Percentiles rank a stretch among this genome's conserved stretches.
phyloP scores from a whole-genome alignment of 805 yeast species.

The Yarrowia sp. region DNA sequence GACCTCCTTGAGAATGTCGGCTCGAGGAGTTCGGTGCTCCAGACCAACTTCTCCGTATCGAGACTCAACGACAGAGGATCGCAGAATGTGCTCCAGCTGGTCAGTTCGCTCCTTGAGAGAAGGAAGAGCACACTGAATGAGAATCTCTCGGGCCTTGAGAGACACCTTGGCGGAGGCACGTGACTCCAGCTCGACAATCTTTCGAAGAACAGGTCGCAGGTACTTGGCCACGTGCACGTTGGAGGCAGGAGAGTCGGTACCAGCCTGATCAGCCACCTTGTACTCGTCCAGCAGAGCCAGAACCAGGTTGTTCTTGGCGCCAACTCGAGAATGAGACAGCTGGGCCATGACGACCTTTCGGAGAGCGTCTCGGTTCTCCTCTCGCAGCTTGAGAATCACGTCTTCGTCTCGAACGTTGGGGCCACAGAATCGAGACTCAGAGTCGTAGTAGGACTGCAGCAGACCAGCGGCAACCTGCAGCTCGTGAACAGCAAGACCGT shows the following conservation, averaged over 20 bases:
- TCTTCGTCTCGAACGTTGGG: slow-evolving; percentile 80
- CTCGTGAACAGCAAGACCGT: slow-evolving; percentile 84
- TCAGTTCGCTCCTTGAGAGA: slow-evolving; percentile 94
- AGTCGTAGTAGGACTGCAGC: slow-evolving; percentile 67
- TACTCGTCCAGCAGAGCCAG: slow-evolving; percentile 81
- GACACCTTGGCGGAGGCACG: slow-evolving; percentile 92
- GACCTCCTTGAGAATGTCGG: slow-evolving; percentile 79
- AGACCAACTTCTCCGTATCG: slow-evolving; percentile 81
- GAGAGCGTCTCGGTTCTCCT: slow-evolving; percentile 75
- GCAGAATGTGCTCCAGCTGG: slow-evolving; percentile 92
- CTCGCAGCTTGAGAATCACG: slow-evolving; percentile 82
- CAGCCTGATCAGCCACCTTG: slow-evolving; percentile 41
- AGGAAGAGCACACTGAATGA: slow-evolving; percentile 95
- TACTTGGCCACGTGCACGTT: slow-evolving; percentile 65
- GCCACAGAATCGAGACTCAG: slow-evolving; percentile 77
- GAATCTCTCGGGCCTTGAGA: slow-evolving; percentile 90
- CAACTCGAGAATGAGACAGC: slow-evolving; percentile 88
- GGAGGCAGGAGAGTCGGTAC: slow-evolving; percentile 48
- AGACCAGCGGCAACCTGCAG: slow-evolving; percentile 68
- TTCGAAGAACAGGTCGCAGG: slow-evolving; percentile 69
- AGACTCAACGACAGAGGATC: slow-evolving; percentile 85
- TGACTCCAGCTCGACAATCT: slow-evolving; percentile 82
- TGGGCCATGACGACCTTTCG: slow-evolving; percentile 67
- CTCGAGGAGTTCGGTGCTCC: slow-evolving; percentile 76
- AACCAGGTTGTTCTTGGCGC: slow-evolving; percentile 87